Base-by-base conservation (phyloP, 352 stramenopile genomes). In the Pythium vanterpoolii region DNA sequence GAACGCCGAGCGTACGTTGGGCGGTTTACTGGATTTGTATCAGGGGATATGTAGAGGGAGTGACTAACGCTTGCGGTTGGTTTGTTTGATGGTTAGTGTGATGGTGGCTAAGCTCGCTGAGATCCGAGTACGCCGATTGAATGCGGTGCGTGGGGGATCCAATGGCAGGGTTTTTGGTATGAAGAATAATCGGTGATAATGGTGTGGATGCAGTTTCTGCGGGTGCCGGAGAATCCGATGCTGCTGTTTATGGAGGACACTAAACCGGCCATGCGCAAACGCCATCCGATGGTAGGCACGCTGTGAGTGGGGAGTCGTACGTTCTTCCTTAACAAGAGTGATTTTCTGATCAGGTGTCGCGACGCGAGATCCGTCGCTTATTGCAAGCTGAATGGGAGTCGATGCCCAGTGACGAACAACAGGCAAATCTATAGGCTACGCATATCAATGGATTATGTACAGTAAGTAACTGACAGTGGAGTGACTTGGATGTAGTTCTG, bases 101-200 rank as follows among this genome's bases (percentile, higher is more conserved):
- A 60, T 87, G 52, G 59, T 76, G 24, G 49, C 78, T 7, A 83
- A 87, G 49, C 57, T 74, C 6, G 65, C 75, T 9, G 57, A 73
- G 53, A 83, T 84, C 40, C 75, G 77, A 10, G 66, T 77, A 21
- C 71, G 70, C 8, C 58, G 72, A 18, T 72, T 84, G 64, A 69
- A 81, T 14, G 54, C 61, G 58, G 73, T 84, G 43, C n/a, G 46
- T 44, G 21, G 48, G 5, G 28, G 28, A 9, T 26, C 26, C 44
- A 55, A 24, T 26, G 42, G 60, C 16, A 9, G 31, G 19, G 38
- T n/a, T 9, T 39, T 38, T n/a, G 16, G 39, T 42, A 43, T 8
- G 38, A 23, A 23, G 14, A 44, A 7, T 8, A n/a, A n/a, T n/a
- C n/a, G n/a, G n/a, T 44, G 14, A n/a, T n/a, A 44, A 19, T 1